A percentile compares a stretch with the other conserved stretches of the same genome.
phyloP scores from a whole-genome alignment of 2,329 filamentous ascomycete species.

The Tolypocladium tropicale region DNA sequence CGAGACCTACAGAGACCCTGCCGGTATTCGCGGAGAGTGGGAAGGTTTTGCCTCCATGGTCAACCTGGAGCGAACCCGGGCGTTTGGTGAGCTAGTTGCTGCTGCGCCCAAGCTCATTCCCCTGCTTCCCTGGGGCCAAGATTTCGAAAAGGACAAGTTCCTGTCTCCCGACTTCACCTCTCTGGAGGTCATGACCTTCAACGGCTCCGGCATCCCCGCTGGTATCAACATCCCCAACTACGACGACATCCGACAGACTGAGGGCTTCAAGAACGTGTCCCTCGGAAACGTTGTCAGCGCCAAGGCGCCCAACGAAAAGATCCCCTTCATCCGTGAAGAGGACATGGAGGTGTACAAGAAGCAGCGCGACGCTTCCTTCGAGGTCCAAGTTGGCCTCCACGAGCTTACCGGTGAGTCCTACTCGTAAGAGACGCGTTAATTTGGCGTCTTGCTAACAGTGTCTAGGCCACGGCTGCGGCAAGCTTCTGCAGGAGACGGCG shows the following conservation, averaged over 20 bases:
- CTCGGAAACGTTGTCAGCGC: constrained; percentile 88
- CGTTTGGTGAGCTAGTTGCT: constrained; percentile 77
- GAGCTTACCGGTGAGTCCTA: constrained; percentile 51
- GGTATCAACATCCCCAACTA: constrained; percentile 64
- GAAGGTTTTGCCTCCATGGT: constrained; percentile 78
- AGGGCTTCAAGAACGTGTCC: constrained; percentile 89
- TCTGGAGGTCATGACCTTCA: constrained; percentile 79
- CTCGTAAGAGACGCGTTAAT: background rate
- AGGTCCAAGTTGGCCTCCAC: constrained; percentile 92
- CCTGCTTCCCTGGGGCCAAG: constrained; percentile 74
- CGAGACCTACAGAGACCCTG: constrained; percentile 76
- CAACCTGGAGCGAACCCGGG: constrained; percentile 80
- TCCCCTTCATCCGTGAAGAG: constrained; percentile 75
- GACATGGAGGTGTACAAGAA: constrained; percentile 73
- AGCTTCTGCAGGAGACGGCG: constrained; percentile 81
- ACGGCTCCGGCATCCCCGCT: constrained; percentile 52
- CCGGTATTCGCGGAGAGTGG: constrained; percentile 73
- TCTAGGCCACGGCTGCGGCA: constrained; percentile 77
- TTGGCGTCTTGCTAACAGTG: constrained; percentile 6
- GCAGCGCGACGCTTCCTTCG: constrained; percentile 79
- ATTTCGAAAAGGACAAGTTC: constrained; percentile 96
- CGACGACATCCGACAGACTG: constrained; percentile 67
- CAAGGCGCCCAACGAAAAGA: constrained; percentile 83
- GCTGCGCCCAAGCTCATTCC: constrained; percentile 77
- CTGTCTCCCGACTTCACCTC: constrained; percentile 92